A percentile compares a stretch with the other conserved stretches of the same genome.
phyloP scores from a whole-genome alignment of 1,139 yeast genomes.

The Geotrichum candidum region DNA sequence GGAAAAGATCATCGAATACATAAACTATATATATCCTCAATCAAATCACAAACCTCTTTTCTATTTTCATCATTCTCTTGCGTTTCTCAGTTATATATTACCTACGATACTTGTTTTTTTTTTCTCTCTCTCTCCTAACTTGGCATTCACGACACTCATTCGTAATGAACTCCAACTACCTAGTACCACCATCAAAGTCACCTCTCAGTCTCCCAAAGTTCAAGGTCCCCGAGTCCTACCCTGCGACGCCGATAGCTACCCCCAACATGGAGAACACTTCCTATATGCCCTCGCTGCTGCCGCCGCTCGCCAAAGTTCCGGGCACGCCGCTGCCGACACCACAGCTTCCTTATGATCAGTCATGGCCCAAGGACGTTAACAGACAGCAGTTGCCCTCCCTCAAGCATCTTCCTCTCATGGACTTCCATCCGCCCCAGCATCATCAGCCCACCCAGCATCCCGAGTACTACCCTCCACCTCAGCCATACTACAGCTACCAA shows the following conservation, averaged over 20 bases:
- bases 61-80: neutral
- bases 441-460: neutral
- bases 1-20: neutral
- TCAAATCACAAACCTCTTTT: neutral
- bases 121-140: neutral
- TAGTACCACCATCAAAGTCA: neutral
- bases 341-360: neutral
- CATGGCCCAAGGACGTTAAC: neutral
- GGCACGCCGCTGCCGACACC: neutral
- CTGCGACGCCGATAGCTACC: neutral
- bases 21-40: neutral
- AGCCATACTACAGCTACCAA: neutral
- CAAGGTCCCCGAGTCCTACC: neutral
- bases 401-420: neutral
- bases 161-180: neutral
- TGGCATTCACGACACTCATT: neutral
- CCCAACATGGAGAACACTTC: neutral
- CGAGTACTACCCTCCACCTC: slow-evolving; percentile 2
- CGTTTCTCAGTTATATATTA: neutral
- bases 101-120: neutral
- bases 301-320: neutral
- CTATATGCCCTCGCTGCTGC: neutral
- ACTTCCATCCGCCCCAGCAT: neutral
- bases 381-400: neutral
- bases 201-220: neutral